A percentile compares a stretch with the other conserved stretches of the same genome.
phyloP scores from a whole-genome alignment of 495 filamentous ascomycete genomes.

The Aspergillus ostianus region DNA sequence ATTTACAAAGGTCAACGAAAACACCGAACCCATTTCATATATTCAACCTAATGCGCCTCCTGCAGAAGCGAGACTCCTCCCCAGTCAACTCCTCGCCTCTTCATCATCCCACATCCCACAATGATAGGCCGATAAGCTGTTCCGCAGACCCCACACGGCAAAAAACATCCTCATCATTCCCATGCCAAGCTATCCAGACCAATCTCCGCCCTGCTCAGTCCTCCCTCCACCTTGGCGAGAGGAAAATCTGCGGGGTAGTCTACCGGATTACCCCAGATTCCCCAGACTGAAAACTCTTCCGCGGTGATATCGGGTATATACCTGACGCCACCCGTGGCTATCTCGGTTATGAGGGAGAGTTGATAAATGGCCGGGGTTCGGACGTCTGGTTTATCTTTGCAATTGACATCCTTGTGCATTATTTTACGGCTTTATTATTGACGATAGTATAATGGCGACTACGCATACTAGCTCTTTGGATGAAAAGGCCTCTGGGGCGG shows the following conservation, averaged over 20 bases:
- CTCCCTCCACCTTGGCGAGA: conserved; percentile 14
- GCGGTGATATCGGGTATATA: conserved; percentile 11
- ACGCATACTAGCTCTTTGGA: neutral
- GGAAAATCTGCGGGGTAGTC: conserved; percentile 13
- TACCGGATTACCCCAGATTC: conserved; percentile 1
- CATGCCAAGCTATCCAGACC: too few relatives aligned
- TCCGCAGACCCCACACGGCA: too few relatives aligned
- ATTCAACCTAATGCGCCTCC: too few relatives aligned
- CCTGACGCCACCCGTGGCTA: too few relatives aligned
- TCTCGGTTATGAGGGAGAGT: neutral
- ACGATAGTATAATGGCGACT: conserved; percentile 6
- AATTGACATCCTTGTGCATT: neutral
- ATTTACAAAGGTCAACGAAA: too few relatives aligned
- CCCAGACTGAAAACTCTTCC: conserved; percentile 3
- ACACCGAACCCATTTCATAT: too few relatives aligned
- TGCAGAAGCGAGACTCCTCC: too few relatives aligned
- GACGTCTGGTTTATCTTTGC: neutral
- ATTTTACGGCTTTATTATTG: neutral
- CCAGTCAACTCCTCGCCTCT: too few relatives aligned
- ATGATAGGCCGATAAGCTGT: too few relatives aligned
- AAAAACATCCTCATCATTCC: too few relatives aligned
- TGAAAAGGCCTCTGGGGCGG: conserved; percentile 5
- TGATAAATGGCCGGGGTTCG: neutral
- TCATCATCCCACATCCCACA: too few relatives aligned
- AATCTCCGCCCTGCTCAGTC: neutral